phyloP scores from a whole-genome alignment of 768 basidiomycete genomes.

The Boletus insuetus region DNA sequence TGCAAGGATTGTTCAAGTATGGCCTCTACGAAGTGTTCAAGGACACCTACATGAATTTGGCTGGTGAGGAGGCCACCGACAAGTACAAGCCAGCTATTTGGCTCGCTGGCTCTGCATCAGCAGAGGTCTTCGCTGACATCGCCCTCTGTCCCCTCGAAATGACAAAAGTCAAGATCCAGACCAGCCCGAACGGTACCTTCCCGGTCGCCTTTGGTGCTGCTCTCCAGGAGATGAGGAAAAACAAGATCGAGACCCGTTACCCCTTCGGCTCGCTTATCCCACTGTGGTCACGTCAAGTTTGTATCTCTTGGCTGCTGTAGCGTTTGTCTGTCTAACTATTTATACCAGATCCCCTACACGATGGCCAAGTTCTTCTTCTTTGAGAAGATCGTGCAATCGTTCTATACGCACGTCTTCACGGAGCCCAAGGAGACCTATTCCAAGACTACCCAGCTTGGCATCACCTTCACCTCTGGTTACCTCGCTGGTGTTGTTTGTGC shows the following conservation, averaged over 20 bases:
- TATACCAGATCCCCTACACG: slow-evolving; percentile 87
- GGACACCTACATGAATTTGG: slow-evolving; percentile 85
- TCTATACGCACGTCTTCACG: slow-evolving; percentile 86
- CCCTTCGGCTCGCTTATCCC: slow-evolving; percentile 85
- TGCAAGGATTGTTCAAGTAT: slow-evolving; percentile 98
- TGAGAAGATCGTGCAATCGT: slow-evolving; percentile 82
- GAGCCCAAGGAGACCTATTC: slow-evolving; percentile 73
- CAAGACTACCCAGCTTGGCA: slow-evolving; percentile 81
- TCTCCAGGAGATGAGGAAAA: slow-evolving; percentile 63
- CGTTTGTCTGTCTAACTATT: not conserved
- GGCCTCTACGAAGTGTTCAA: slow-evolving; percentile 98
- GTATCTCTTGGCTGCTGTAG: too few relatives aligned
- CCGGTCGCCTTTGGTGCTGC: slow-evolving; percentile 73
- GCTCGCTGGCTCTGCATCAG: slow-evolving; percentile 69
- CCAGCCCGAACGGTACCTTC: slow-evolving; percentile 72
- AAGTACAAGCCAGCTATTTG: slow-evolving; percentile 22
- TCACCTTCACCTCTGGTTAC: slow-evolving; percentile 90
- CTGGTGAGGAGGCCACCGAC: slow-evolving; percentile 63
- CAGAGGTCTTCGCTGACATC: slow-evolving; percentile 94
- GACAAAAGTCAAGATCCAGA: slow-evolving; percentile 91
- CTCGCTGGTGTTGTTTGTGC: slow-evolving; percentile 96
- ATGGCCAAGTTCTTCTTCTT: slow-evolving; percentile 99
- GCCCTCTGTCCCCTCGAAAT: slow-evolving; percentile 95
- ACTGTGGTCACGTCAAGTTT: slow-evolving; percentile 84
- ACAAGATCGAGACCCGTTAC: slow-evolving; percentile 70